phyloP scores from a whole-genome alignment of 75 land plant species.

The Gnetum montanum region DNA sequence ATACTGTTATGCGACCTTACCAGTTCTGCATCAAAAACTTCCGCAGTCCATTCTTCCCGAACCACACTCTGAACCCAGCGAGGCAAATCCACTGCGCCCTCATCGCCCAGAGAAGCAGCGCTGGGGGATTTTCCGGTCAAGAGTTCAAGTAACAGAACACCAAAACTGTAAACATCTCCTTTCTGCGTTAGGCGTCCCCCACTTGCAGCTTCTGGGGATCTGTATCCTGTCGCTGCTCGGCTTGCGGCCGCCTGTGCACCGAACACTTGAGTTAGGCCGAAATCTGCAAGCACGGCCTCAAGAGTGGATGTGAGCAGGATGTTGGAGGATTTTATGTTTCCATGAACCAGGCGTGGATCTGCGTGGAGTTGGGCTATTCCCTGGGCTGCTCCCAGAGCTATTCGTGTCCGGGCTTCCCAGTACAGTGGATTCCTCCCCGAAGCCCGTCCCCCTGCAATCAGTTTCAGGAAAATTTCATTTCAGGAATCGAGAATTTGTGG shows the following conservation, averaged over 20 bases:
- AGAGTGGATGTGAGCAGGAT: slow-evolving; percentile 53
- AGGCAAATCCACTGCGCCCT: slow-evolving; percentile 56
- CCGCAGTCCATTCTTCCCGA: slow-evolving; percentile 82
- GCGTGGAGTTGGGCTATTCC: slow-evolving; percentile 64
- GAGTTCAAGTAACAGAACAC: slow-evolving; percentile 77
- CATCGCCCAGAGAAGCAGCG: slow-evolving; percentile 36
- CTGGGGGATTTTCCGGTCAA: slow-evolving; percentile 77
- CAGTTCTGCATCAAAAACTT: slow-evolving; percentile 68
- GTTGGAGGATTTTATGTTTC: slow-evolving; percentile 81
- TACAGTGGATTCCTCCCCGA: slow-evolving; percentile 55
- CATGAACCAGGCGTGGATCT: slow-evolving; percentile 55
- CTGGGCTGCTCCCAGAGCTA: slow-evolving; percentile 47
- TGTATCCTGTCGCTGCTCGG: slow-evolving; percentile 37
- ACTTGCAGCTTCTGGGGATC: slow-evolving; percentile 75
- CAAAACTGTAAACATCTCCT: slow-evolving; percentile 82
- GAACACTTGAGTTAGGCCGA: slow-evolving; percentile 52
- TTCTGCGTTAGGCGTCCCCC: slow-evolving; percentile 54
- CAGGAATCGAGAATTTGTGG: too few species aligned
- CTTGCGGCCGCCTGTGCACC: slow-evolving; percentile 27
- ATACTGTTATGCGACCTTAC: slow-evolving; percentile 51
- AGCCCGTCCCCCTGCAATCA: slow-evolving; percentile 56
- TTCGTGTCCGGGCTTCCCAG: slow-evolving; percentile 55
- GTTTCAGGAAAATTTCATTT: too few species aligned
- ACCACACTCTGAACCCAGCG: slow-evolving; percentile 76
- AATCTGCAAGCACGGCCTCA: slow-evolving; percentile 54